Percentiles rank a stretch among this genome's conserved stretches.
Conservation (phyloP, 768 basidiomycete species). For the Neoboletus magnificus region DNA sequence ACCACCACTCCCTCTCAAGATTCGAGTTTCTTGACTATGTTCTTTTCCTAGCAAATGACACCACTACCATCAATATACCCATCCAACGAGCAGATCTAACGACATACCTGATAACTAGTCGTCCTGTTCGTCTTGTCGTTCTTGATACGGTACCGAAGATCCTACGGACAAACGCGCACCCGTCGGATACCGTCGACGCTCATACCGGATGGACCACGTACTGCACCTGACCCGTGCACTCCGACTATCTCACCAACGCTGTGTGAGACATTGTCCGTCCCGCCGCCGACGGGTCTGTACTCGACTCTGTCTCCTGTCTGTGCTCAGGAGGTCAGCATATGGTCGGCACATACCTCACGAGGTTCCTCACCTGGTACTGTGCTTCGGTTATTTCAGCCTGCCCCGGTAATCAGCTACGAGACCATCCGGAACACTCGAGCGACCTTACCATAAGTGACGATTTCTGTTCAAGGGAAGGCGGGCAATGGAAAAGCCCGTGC, state of each 20-base stretch:
- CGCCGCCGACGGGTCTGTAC: conserved; percentile 43
- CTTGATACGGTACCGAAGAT: conserved; percentile 36
- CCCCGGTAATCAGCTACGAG: background rate
- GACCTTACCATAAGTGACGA: conserved; percentile 10
- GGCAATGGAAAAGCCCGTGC: background rate
- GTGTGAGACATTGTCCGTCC: conserved; percentile 37
- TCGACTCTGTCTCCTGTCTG: conserved; percentile 42
- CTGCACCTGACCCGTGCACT: conserved; percentile 32
- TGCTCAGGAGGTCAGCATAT: background rate
- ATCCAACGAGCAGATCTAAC: background rate
- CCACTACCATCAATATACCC: background rate
- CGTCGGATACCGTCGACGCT: background rate
- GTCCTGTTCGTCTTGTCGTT: conserved; percentile 43
- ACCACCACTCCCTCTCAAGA: background rate
- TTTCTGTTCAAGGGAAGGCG: background rate
- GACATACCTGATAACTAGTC: conserved; percentile 36
- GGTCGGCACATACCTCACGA: too few relatives aligned
- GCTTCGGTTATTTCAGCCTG: conserved; percentile 19
- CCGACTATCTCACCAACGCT: conserved; percentile 35
- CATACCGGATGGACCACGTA: conserved; percentile 14
- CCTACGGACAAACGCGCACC: conserved; percentile 17
- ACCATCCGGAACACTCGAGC: background rate
- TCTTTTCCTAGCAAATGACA: conserved; percentile 33
- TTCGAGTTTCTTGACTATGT: conserved; percentile 33
- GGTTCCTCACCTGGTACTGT: conserved; percentile 21